Conservation (phyloP, 2,329 filamentous ascomycete species). For the Aspergillus spinulosporus region DNA sequence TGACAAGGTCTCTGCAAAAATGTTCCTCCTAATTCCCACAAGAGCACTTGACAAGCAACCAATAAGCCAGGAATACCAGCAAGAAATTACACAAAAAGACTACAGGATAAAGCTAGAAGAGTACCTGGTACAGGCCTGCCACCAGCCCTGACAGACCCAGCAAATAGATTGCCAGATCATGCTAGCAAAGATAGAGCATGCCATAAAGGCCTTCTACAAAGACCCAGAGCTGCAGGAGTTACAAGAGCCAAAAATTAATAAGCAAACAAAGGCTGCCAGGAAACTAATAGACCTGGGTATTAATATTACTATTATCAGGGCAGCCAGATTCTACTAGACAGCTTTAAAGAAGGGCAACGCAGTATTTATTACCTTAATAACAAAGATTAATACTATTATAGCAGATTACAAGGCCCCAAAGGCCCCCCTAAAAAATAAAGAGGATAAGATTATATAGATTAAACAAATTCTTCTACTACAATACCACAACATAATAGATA, state of each 20-base stretch:
- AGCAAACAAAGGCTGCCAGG: background rate
- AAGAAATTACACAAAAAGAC: background rate
- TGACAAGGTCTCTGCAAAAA: background rate
- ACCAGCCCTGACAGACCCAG: background rate
- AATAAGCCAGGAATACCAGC: background rate
- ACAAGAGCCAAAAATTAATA: background rate
- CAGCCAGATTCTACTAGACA: too few species aligned
- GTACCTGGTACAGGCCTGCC: background rate
- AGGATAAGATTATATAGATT: background rate
- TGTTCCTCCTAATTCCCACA: background rate
- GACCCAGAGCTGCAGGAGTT: background rate
- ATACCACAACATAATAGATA: background rate
- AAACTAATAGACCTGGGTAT: background rate
- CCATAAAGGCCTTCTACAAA: too few species aligned
- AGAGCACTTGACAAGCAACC: background rate
- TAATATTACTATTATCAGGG: background rate
- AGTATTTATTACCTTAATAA: too few species aligned
- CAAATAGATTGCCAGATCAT: background rate
- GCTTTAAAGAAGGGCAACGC: too few species aligned
- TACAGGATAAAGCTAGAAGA: background rate
- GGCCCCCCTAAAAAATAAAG: background rate
- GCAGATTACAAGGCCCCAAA: background rate
- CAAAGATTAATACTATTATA: background rate
- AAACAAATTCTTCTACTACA: background rate
- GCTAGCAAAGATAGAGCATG: background rate